Percentiles rank a stretch among this genome's conserved stretches.
Conservation (phyloP, 169 alveolate species). For the Plasmodium vivax region DNA sequence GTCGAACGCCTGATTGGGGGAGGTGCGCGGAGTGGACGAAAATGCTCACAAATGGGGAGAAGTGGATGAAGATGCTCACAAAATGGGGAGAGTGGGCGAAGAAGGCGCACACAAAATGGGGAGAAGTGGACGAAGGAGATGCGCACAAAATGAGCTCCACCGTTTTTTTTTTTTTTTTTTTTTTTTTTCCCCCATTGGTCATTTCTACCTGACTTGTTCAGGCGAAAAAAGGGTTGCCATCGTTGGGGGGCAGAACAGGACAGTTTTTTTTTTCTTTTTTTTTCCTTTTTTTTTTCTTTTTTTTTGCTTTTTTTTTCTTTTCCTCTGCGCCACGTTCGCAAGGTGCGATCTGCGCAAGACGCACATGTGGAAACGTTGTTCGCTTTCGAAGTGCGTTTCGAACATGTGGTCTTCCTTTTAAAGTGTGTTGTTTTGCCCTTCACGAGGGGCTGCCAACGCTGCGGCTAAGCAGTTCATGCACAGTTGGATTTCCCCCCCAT, state of each 20-base stretch:
- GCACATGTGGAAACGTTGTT: not conserved
- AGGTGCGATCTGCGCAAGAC: not conserved
- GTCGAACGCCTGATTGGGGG: not conserved
- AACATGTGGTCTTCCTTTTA: not conserved
- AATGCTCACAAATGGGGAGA: not conserved
- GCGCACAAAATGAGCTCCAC: not conserved
- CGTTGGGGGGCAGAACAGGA: not conserved
- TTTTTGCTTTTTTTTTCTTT: too few relatives aligned
- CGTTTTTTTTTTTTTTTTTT: not conserved
- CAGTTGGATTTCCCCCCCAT: not conserved
- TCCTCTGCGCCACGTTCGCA: not conserved
- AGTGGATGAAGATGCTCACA: not conserved
- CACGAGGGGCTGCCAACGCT: not conserved
- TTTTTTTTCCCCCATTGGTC: not conserved
- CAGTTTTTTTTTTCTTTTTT: not conserved
- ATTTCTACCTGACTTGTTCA: not conserved
- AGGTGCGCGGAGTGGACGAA: not conserved
- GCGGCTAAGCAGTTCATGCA: not conserved
- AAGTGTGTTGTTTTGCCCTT: not conserved
- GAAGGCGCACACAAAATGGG: too few relatives aligned
- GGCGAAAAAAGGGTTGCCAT: not conserved
- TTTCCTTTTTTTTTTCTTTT: too few relatives aligned
- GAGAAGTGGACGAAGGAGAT: not conserved
- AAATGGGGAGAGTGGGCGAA: not conserved
- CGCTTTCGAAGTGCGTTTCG: not conserved